Conservation (phyloP, 2,329 filamentous ascomycete genomes). For the Aspergillus hortae region DNA sequence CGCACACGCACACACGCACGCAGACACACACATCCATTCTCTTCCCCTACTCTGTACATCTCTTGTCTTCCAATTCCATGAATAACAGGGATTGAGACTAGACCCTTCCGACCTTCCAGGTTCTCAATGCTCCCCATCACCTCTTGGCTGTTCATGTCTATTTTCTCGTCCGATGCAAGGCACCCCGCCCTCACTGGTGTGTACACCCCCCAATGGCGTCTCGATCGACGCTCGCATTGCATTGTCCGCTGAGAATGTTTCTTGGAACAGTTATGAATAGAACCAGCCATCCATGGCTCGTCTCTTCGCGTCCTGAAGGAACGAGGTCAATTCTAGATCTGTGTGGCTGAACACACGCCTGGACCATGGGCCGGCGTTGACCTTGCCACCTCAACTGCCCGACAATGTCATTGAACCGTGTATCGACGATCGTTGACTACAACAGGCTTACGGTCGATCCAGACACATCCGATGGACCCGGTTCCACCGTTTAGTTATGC, state of each 20-base stretch:
- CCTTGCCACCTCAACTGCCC: constrained; percentile 12
- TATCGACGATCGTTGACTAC: constrained; percentile 10
- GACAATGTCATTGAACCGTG: constrained; percentile 10
- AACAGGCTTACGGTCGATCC: constrained; percentile 12
- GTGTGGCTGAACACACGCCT: constrained; percentile 2
- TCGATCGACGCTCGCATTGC: not conserved
- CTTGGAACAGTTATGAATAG: not conserved
- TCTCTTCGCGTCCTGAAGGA: not conserved
- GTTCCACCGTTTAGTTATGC: constrained; percentile 15
- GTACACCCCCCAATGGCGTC: not conserved
- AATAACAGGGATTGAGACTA: not conserved
- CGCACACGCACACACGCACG: not conserved
- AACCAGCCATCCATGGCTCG: not conserved
- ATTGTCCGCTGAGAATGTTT: not conserved
- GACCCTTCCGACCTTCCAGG: too few species aligned
- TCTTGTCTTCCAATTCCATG: not conserved
- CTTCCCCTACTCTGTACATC: too few species aligned
- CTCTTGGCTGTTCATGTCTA: too few species aligned
- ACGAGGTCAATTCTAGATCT: not conserved
- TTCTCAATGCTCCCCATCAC: too few species aligned
- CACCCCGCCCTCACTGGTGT: not conserved
- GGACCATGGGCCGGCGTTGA: constrained; percentile 8
- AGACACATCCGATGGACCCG: constrained; percentile 9
- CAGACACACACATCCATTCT: too few species aligned
- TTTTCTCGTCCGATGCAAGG: too few species aligned